phyloP scores from a whole-genome alignment of 805 yeast genomes.

The Phaffomyces antillensis region DNA sequence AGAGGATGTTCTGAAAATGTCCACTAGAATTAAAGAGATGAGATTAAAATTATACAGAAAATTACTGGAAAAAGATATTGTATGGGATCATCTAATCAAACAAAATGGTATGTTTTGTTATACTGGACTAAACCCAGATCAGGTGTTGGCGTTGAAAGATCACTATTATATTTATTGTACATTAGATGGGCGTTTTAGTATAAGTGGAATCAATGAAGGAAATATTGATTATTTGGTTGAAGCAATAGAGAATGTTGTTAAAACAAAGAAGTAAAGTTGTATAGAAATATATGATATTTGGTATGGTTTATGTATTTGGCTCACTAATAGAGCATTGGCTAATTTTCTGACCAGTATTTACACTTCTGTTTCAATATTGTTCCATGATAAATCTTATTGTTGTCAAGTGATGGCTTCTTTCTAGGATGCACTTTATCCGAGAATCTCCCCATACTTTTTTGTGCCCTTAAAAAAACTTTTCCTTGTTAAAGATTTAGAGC shows the following conservation, averaged over 20 bases:
- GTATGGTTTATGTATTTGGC: no score
- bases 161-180: constrained; percentile 81
- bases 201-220: constrained; percentile 77
- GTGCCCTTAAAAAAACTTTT: not conserved
- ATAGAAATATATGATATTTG: no score
- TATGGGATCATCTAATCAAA: constrained; percentile 81
- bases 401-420: not conserved
- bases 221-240: constrained; percentile 73
- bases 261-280: not conserved
- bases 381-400: not conserved
- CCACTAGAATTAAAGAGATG: constrained; percentile 69
- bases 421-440: not conserved
- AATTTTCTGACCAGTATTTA: no score
- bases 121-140: constrained; percentile 71
- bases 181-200: constrained; percentile 83
- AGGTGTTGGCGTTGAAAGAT: constrained; percentile 62
- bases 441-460: not conserved
- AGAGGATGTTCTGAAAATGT: constrained; percentile 70
- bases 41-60: constrained; percentile 56
- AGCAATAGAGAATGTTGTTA: constrained; percentile 37
- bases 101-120: constrained; percentile 97
- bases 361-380: no score
- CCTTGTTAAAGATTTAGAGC: not conserved
- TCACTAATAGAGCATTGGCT: no score
- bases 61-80: constrained; percentile 47